Evolutionary conservation across 2,329 filamentous ascomycete species (phyloP).

Genomic region (Apiospora kogelbergensis): DNA sequence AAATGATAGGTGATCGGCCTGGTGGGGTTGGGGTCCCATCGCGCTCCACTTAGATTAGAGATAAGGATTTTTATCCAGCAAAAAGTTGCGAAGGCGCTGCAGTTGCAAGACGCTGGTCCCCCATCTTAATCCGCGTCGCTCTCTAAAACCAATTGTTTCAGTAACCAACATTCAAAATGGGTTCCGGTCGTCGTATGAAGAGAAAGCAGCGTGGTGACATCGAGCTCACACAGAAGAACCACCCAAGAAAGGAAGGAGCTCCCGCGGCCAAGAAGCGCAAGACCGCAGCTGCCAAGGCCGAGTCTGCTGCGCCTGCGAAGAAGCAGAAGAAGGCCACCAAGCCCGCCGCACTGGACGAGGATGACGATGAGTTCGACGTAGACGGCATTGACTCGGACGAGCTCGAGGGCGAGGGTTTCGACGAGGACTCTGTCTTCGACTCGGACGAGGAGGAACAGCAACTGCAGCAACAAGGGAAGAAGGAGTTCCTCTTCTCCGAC

Average conservation of each 20-base stretch:
- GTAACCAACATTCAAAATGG: conserved; percentile 6
- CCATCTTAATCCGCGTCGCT: background rate
- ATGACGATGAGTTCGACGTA: conserved; percentile 33
- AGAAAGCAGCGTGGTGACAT: conserved; percentile 10
- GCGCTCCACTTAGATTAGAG: conserved; percentile 5
- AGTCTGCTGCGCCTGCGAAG: conserved; percentile 62
- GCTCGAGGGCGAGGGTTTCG: conserved; percentile 31
- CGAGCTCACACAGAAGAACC: background rate
- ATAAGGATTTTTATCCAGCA: conserved; percentile 7
- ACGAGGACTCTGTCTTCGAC: conserved; percentile 65
- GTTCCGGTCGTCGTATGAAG: conserved; percentile 10
- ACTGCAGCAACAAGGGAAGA: conserved; percentile 51
- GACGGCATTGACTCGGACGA: conserved; percentile 25
- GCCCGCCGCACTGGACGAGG: conserved; percentile 17
- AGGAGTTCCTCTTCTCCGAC: conserved; percentile 81
- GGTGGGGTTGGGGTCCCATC: background rate
- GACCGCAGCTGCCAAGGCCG: conserved; percentile 58
- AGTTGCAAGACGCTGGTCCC: background rate
- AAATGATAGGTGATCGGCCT: conserved; percentile 2
- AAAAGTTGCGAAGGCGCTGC: conserved; percentile 1
- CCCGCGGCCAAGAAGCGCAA: conserved; percentile 85
- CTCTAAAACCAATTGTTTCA: background rate
- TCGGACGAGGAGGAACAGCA: conserved; percentile 64
- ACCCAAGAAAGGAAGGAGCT: conserved; percentile 57
- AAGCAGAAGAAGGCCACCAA: conserved; percentile 44